These are phyloP conservation scores for Carallia brachiata DNA, from an alignment of 345 rosid species.

Conservation along the genomic window DNA sequence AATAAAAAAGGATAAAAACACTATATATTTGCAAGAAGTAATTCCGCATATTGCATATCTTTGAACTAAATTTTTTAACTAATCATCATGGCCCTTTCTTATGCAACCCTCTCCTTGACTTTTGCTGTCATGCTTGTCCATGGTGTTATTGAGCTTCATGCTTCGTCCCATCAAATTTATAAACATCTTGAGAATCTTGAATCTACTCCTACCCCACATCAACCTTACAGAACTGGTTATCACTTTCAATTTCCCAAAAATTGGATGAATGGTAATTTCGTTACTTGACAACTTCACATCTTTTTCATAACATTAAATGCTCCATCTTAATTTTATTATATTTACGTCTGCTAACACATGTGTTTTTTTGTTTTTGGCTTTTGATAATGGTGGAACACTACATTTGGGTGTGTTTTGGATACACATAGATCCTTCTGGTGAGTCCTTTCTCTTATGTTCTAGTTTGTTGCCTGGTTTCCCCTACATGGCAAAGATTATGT, in stretches of 20 bases:
- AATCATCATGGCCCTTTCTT: conserved; percentile 18
- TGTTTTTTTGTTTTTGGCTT: conserved; percentile 10
- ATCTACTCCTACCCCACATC: conserved; percentile 22
- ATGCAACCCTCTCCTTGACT: conserved; percentile 22
- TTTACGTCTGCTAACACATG: not conserved
- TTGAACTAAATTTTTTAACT: too few species aligned
- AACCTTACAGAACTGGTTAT: conserved; percentile 62
- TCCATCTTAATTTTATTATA: not conserved
- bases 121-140: conserved; percentile 39
- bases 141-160: conserved; percentile 43
- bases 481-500: too few species aligned
- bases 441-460: conserved; percentile 12
- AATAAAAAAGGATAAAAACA: too few species aligned
- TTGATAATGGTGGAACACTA: not conserved
- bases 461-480: too few species aligned
- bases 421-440: conserved; percentile 73
- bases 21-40: too few species aligned
- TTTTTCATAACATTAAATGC: not conserved
- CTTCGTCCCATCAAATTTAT: conserved; percentile 51
- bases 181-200: conserved; percentile 24
- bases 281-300: not conserved
- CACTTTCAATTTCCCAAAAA: conserved; percentile 75
- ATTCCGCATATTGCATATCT: not conserved
- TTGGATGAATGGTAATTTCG: conserved; percentile 67
- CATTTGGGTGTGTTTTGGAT: conserved; percentile 13